Base-by-base conservation (phyloP, 768 basidiomycete species). In the Mycena latifolia region DNA sequence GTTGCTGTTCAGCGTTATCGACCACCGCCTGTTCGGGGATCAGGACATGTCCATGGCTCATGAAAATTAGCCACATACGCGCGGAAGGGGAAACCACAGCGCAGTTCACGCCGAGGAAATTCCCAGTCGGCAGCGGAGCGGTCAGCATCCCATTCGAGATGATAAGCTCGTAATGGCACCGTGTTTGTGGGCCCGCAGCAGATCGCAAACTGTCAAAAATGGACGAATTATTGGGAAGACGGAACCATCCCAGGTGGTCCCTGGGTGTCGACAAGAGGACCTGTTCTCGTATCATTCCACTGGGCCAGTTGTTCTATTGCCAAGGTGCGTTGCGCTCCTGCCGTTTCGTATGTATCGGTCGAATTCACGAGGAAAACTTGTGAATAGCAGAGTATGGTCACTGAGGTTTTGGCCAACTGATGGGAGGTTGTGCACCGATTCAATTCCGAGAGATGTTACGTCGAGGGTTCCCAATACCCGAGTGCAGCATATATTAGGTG, bases 91-190 rank as follows among this genome's bases (percentile, higher is more conserved):
- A 8, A 9, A 37, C 37, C 37, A 37, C 10, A 17, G 14, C 37
- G 15, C 10, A 17, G 9, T 7, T 75, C 75, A 14, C 73, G 72
- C 35, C 51, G 52, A 14, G 75, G 76, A 31, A 73, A 14, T 37
- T 37, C 1, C 53, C 53, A 18, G 35, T 47, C 9, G 46, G 5
- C 8, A 24, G 46, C 3, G 17, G 35, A 18, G 24, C 7, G 9
- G 24, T 24, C 5, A 20, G 3, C 1, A 45, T 0, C 12, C 55
- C 55, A 27, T 56, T 56, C 5, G 41, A 20, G n/a, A 56, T 9
- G 20, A 56, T 8, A 2, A 56, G n/a, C 25, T 56, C 55, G n/a
- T 22, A 57, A 14, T 57, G n/a, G 45, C 5, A 45, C 12, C 18
- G 56, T 24, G 14, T 57, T n/a, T n/a, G n/a, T 37, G 22, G 52